Evolutionary conservation across 23 red algal genomes (phyloP), one percentile per base, ranked within the genome.

Genomic region (Cyanidiococcus yangmingshanensis): DNA sequence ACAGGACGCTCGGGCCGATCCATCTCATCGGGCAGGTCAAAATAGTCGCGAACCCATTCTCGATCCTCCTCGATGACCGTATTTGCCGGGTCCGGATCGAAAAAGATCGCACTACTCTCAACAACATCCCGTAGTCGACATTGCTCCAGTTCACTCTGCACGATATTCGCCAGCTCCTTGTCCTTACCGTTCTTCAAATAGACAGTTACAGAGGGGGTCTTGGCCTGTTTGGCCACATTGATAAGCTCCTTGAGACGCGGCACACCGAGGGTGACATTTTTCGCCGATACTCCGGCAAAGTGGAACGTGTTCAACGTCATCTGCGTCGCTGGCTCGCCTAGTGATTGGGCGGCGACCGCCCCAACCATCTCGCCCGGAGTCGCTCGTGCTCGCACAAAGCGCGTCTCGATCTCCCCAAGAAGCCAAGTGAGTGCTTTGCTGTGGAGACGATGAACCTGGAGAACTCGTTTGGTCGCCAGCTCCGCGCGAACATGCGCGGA

Each of bases 241-340:
- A 98, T 98, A 24, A 98, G 83, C 58, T 98, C 94, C 58, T 98
- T 91, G 59, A 98, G 77, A 16, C 94, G 84, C 27, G 94, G 94
- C 34, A 98, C 94, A 24, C 94, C 94, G 35, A 98, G 82, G 33
- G 94, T 98, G 38, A 97, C 94, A 75, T 98, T 98, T 85, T 98
- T 98, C 1, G 89, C 94, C 35, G 94, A 98, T 0, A 98, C 94
- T 54, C 94, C 94, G 34, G 94, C 94, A 59, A 90, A 91, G 78
- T 98, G 94, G 77, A 98, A 98, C 3, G 94, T 98, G 76, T 98
- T 98, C 21, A 97, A 80, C 3, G 94, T 98, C 94, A 97, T 98
- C 76, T 98, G 94, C 0, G 94, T 98, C 21, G 94, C 89, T 0
- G 94, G 94, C 80, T 98, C 94, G 68, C 94, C 94, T 58, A 98